phyloP scores from a whole-genome alignment of 2,329 filamentous ascomycete species.

The Ceratocystis colombiana region DNA sequence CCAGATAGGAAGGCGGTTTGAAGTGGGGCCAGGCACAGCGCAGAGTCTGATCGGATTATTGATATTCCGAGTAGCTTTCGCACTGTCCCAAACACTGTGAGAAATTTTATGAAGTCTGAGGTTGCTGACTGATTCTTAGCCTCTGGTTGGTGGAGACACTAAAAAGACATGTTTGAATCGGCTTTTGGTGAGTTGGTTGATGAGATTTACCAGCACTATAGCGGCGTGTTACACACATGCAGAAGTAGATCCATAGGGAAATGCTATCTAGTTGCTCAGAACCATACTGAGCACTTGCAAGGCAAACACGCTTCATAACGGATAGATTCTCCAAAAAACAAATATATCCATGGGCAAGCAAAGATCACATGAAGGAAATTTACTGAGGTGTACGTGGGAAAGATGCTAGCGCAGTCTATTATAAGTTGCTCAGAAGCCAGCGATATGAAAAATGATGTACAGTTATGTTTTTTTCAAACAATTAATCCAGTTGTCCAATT shows the following conservation, averaged over 20 bases:
- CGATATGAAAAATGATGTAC: conserved; percentile 25
- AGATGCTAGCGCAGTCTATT: conserved; percentile 24
- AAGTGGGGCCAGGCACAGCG: conserved; percentile 23
- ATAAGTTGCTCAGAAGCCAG: conserved; percentile 19
- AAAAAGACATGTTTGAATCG: too few relatives aligned
- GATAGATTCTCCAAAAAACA: neutral
- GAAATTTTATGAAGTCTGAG: neutral
- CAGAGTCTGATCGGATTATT: conserved; percentile 19
- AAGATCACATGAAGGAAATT: neutral
- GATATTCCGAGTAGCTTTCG: conserved; percentile 2
- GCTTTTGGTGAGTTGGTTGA: too few relatives aligned
- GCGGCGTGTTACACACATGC: too few relatives aligned
- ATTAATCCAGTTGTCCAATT: conserved; percentile 14
- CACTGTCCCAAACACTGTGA: conserved; percentile 11
- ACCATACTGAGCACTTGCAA: too few relatives aligned
- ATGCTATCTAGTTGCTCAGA: too few relatives aligned
- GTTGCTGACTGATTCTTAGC: conserved; percentile 16
- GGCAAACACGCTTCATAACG: too few relatives aligned
- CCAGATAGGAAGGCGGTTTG: conserved; percentile 22
- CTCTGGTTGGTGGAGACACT: conserved; percentile 13
- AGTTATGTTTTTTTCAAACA: conserved; percentile 22
- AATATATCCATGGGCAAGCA: neutral
- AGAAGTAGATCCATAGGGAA: too few relatives aligned
- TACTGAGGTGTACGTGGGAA: conserved; percentile 6
- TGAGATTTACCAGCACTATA: too few relatives aligned